A percentile compares a stretch with the other conserved stretches of the same genome.
Evolutionary conservation across 805 yeast species (phyloP).

Genomic region (Kodamaea neixiangensis): DNA sequence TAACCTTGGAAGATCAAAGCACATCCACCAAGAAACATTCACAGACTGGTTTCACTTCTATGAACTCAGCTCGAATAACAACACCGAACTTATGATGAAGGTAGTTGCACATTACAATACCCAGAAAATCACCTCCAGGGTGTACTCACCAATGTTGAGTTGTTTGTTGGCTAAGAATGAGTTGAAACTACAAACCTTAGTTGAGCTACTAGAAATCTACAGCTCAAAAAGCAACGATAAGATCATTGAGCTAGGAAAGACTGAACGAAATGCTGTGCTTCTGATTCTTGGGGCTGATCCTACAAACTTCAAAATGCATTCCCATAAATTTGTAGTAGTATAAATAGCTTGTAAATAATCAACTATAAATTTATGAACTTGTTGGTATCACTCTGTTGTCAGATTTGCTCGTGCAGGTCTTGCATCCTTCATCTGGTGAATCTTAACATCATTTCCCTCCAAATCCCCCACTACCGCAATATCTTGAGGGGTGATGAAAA

Average conservation of each 20-base stretch:
- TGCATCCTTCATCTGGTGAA: constrained; percentile 58
- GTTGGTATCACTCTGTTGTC: too few relatives aligned
- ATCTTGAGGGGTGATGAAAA: constrained; percentile 93
- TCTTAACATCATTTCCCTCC: constrained; percentile 54
- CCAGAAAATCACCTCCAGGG: background rate
- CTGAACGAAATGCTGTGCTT: background rate
- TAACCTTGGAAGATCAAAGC: background rate
- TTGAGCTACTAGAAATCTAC: background rate
- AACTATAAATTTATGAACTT: too few relatives aligned
- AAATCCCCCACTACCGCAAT: constrained; percentile 69
- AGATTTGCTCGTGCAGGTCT: too few relatives aligned
- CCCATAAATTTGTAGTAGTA: background rate
- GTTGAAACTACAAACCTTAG: background rate
- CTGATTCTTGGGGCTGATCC: background rate
- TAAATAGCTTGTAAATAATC: background rate
- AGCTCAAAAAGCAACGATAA: background rate
- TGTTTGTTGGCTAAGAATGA: background rate
- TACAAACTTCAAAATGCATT: background rate
- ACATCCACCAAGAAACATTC: constrained; percentile 11
- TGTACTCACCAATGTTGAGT: background rate
- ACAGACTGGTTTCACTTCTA: constrained; percentile 11
- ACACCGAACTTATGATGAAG: background rate
- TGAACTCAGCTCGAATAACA: background rate
- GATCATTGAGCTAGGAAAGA: background rate
- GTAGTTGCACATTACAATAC: background rate